These are phyloP conservation scores for Luvunga scandens DNA, from an alignment of 345 rosid genomes.

Conservation along the genomic window DNA sequence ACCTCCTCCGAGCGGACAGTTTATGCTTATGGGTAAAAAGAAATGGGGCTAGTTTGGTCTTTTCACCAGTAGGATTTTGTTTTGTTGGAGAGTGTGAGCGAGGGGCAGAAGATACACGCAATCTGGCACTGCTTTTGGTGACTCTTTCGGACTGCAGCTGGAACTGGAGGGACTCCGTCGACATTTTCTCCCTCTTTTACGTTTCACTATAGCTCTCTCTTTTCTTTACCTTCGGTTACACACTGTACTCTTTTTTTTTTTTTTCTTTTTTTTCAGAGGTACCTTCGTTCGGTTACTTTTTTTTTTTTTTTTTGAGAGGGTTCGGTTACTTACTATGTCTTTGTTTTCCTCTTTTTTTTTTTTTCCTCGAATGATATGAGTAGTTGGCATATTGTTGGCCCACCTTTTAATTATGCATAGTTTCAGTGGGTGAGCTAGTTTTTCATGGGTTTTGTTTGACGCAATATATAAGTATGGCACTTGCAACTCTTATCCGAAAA, in stretches of 20 bases:
- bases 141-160: not conserved
- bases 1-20: not conserved
- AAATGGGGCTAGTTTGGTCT: slow-evolving; percentile 14
- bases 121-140: slow-evolving; percentile 45
- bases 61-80: not conserved
- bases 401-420: too few species aligned
- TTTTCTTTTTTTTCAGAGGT: too few species aligned
- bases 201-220: not conserved
- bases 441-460: too few species aligned
- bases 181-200: not conserved
- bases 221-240: not conserved
- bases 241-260: not conserved
- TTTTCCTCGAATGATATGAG: too few species aligned
- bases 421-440: too few species aligned
- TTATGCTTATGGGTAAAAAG: slow-evolving; percentile 1
- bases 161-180: not conserved
- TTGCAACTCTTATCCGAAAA: too few species aligned
- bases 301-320: too few species aligned
- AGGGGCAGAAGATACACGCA: slow-evolving; percentile 25
- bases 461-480: too few species aligned
- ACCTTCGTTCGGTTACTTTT: too few species aligned
- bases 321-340: too few species aligned
- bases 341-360: too few species aligned
- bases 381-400: too few species aligned
- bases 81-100: slow-evolving; percentile 26